Evolutionary conservation across 441 rosid species (phyloP), one percentile per base, ranked within the genome.

Genomic region (Pelargonium myrrhifolium): DNA sequence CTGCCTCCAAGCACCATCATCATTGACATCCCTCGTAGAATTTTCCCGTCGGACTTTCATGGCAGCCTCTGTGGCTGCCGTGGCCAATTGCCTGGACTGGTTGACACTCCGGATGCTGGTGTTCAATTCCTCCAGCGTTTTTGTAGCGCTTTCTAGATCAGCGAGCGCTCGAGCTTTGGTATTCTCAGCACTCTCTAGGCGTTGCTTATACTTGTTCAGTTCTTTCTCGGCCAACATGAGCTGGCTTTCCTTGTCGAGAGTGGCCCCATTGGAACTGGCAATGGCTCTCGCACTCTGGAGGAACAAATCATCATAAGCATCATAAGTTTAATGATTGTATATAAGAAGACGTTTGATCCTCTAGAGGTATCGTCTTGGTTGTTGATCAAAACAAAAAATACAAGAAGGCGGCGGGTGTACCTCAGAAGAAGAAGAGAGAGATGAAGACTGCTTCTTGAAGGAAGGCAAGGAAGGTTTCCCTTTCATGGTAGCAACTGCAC

Each of bases 401-500:
- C n/a, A n/a, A n/a, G n/a, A n/a, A n/a, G n/a, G n/a, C n/a, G n/a
- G n/a, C n/a, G n/a, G n/a, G n/a, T n/a, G n/a, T n/a, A n/a, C n/a
- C n/a, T n/a, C n/a, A n/a, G 1, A 14, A 2, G 93, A 85, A 58
- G 96, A 91, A 39, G 82, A 51, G 8, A 51, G 83, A 66, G 92
- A 78, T 70, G 72, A 86, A 9, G 84, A 24, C 87, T 51, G 56
- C 21, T 88, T 91, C 80, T 77, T 87, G 76, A 87, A 55, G 58
- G 21, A 51, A 17, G 58, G 21, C 9, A 51, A 77, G 64, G 81
- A 70, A 11, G 89, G 86, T 70, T 85, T 94, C 70, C 87, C 96
- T 71, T 95, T 89, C 0, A 95, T 91, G 73, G 83, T 82, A 74
- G 96, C 90, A 72, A 96, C 93, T 78, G 92, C 98, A 47, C 98